Evolutionary conservation across 805 yeast species (phyloP).

Genomic region (Starmerella bacillaris): DNA sequence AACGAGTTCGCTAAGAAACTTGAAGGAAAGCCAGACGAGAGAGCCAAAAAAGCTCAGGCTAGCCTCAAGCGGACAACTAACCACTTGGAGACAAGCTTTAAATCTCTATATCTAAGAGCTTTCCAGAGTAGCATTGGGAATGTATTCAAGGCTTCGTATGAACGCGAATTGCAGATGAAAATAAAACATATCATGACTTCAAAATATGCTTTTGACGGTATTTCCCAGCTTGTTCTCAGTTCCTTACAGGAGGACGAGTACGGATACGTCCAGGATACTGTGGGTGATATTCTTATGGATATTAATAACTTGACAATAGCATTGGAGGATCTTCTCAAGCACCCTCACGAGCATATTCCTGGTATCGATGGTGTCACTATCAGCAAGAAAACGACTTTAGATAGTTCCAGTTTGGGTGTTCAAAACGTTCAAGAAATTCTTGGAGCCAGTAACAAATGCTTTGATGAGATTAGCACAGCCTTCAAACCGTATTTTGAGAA

Average conservation of each 20-base stretch:
- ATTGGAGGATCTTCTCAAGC: slow-evolving; percentile 14
- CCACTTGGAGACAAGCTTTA: background rate
- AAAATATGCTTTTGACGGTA: slow-evolving; percentile 19
- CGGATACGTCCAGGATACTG: slow-evolving; percentile 28
- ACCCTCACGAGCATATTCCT: slow-evolving; percentile 17
- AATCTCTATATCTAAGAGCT: background rate
- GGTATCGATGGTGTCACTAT: no score
- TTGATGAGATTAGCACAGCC: slow-evolving; percentile 16
- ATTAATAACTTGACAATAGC: slow-evolving; percentile 17
- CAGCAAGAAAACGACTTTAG: no score
- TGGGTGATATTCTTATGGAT: slow-evolving; percentile 20
- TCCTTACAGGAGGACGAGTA: slow-evolving; percentile 25
- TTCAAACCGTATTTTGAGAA: slow-evolving; percentile 20
- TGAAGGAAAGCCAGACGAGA: slow-evolving; percentile 2
- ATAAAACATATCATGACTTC: slow-evolving; percentile 19
- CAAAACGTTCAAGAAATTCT: no score
- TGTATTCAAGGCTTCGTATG: slow-evolving; percentile 23
- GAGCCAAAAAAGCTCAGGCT: slow-evolving; percentile 3
- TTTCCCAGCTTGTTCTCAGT: slow-evolving; percentile 20
- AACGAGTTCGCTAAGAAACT: slow-evolving; percentile 1
- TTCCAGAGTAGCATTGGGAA: slow-evolving; percentile 15
- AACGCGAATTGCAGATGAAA: slow-evolving; percentile 16
- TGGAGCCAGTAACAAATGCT: no score
- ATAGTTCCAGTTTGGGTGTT: no score
- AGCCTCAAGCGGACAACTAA: no score